phyloP scores from a whole-genome alignment of 345 rosid genomes.

The Mercurialis annua region DNA sequence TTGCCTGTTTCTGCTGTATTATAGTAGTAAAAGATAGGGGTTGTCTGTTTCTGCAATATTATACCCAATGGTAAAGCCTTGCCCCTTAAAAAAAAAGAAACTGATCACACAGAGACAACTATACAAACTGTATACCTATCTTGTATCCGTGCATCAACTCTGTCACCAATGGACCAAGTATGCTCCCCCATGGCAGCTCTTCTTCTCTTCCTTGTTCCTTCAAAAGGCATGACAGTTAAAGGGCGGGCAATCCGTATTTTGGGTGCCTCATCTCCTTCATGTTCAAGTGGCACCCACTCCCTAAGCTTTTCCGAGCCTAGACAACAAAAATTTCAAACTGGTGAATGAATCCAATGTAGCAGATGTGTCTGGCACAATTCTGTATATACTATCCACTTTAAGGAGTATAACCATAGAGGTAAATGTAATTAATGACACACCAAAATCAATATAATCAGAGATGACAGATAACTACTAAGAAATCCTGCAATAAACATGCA shows the following conservation, averaged over 20 bases:
- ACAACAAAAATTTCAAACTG: constrained; percentile 9
- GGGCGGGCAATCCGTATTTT: constrained; percentile 72
- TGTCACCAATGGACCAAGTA: constrained; percentile 87
- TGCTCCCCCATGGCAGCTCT: constrained; percentile 71
- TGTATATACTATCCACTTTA: background rate
- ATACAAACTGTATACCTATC: constrained; percentile 50
- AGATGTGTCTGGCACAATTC: background rate
- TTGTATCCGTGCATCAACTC: constrained; percentile 79
- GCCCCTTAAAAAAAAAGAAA: too few species aligned
- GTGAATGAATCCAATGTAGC: background rate
- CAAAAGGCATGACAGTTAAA: constrained; percentile 58
- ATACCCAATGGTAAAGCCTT: too few species aligned
- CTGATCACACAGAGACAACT: too few species aligned
- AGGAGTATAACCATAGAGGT: background rate
- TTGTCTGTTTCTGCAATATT: too few species aligned
- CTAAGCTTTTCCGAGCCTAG: constrained; percentile 65
- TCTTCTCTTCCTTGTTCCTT: constrained; percentile 95
- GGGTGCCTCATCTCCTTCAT: constrained; percentile 61
- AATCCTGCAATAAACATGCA: background rate
- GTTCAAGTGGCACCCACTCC: constrained; percentile 83
- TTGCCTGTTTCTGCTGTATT: too few species aligned
- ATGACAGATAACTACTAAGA: background rate
- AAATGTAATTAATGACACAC: background rate
- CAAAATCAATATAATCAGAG: background rate
- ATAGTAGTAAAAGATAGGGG: background rate